phyloP scores from a whole-genome alignment of 257 asterid species.

The Forsythia suspensa region DNA sequence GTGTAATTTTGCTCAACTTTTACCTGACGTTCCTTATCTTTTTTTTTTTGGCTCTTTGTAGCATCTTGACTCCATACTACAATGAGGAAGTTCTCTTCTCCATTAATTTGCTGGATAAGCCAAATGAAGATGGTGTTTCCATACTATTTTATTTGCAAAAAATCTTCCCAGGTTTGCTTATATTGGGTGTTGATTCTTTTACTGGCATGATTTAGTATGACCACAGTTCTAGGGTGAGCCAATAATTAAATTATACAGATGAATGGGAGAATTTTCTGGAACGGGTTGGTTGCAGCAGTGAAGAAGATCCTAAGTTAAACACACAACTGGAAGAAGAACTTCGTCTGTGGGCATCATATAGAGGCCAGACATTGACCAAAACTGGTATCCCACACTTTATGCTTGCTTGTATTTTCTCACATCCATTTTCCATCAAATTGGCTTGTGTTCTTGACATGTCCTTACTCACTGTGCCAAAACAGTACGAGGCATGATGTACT shows the following conservation, averaged over 20 bases:
- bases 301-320: conserved; percentile 76
- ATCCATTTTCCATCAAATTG: conserved; percentile 2
- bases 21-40: neutral
- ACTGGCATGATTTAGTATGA: conserved; percentile 6
- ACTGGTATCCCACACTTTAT: conserved; percentile 54
- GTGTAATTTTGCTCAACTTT: neutral
- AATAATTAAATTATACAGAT: conserved; percentile 43
- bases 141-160: conserved; percentile 88
- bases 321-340: conserved; percentile 69
- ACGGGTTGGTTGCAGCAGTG: conserved; percentile 64
- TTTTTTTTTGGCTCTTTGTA: conserved; percentile 30
- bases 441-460: conserved; percentile 17
- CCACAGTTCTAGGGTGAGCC: conserved; percentile 17
- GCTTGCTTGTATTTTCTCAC: neutral
- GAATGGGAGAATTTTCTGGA: conserved; percentile 94
- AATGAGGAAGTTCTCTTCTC: conserved; percentile 91
- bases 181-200: conserved; percentile 18
- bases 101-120: conserved; percentile 63
- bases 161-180: conserved; percentile 76
- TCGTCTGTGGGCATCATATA: conserved; percentile 94
- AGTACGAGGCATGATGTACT: conserved; percentile 99
- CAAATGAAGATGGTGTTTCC: conserved; percentile 97
- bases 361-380: conserved; percentile 97
- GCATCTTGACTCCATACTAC: conserved; percentile 88
- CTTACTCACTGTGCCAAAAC: conserved; percentile 15